Evolutionary conservation across 2,329 filamentous ascomycete species (phyloP), one percentile per base, ranked within the genome.

Genomic region (Xylariaceae sp.): DNA sequence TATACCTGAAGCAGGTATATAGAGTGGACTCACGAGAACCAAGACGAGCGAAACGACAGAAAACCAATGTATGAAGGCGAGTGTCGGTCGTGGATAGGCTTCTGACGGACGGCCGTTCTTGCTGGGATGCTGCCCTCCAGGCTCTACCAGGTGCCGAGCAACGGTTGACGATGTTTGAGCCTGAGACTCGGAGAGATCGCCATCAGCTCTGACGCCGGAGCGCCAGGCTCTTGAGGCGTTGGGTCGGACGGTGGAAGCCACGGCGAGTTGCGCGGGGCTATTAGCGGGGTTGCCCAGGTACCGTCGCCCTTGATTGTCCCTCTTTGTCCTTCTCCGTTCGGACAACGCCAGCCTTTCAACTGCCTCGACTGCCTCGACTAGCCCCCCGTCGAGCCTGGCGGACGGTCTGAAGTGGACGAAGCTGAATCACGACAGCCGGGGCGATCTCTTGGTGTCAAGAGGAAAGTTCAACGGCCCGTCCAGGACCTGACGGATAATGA

Each of bases 261-360:
- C 62, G 62, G 62, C 62, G 62, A 60, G 48, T 64, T 59, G 60
- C 62, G 62, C 62, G 62, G 62, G 61, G 61, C 54, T 64, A 60
- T 57, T 65, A 61, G 61, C 61, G 62, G 62, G 60, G 61, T 61
- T 44, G 45, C 40, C 48, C 44, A n/a, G 22, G 7, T 27, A 4
- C 22, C 22, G 22, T 27, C 22, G 4, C 7, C 22, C 22, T 27
- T 27, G 22, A 27, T 27, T 27, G 22, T 27, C 22, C 22, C 22
- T 27, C 22, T 27, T 27, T 27, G 22, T 27, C 22, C 22, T 27
- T 27, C 22, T 27, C 22, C 22, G 22, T 27, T 27, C 7, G 22
- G 22, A 7, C 7, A 27, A 27, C 22, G 22, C n/a, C 7, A 27
- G 22, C 22, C 22, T 27, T 27, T 7, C 22, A 27, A 7, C 22